Evolutionary conservation across 345 rosid genomes (phyloP).

Genomic region (Lagerstroemia speciosa): DNA sequence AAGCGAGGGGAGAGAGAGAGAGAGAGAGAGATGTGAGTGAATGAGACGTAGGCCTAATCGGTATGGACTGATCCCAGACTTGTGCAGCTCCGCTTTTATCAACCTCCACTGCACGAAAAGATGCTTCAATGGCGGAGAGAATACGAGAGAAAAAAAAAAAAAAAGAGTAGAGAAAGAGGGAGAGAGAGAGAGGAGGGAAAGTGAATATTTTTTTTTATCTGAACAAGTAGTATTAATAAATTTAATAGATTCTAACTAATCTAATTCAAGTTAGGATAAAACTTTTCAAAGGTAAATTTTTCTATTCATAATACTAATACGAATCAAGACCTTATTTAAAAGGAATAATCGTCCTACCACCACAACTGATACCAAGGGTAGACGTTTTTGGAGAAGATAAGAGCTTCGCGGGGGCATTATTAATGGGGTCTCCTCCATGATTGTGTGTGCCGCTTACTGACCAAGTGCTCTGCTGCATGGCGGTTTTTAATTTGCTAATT

Average conservation of each 20-base stretch:
- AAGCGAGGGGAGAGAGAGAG: not conserved
- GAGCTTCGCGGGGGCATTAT: slow-evolving; percentile 5
- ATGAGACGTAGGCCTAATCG: slow-evolving; percentile 15
- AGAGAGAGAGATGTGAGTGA: not conserved
- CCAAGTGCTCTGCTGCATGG: not conserved
- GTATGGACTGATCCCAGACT: slow-evolving; percentile 4
- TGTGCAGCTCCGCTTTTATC: slow-evolving; percentile 3
- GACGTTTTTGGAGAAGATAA: not conserved
- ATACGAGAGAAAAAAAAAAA: not conserved
- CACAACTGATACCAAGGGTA: no score
- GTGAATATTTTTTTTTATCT: not conserved
- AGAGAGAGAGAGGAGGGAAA: not conserved
- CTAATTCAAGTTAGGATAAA: no score
- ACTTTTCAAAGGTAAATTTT: no score
- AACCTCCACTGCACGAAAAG: not conserved
- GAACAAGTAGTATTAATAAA: no score
- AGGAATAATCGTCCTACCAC: no score
- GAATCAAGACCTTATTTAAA: no score
- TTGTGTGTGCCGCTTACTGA: slow-evolving; percentile 1
- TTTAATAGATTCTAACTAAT: no score
- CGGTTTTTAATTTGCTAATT: not conserved
- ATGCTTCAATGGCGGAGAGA: not conserved
- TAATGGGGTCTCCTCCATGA: slow-evolving; percentile 10
- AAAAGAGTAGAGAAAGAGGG: no score
- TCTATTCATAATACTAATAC: no score